A percentile compares a stretch with the other conserved stretches of the same genome.
phyloP scores from a whole-genome alignment of 495 filamentous ascomycete species.

The Penicillium taxi region DNA sequence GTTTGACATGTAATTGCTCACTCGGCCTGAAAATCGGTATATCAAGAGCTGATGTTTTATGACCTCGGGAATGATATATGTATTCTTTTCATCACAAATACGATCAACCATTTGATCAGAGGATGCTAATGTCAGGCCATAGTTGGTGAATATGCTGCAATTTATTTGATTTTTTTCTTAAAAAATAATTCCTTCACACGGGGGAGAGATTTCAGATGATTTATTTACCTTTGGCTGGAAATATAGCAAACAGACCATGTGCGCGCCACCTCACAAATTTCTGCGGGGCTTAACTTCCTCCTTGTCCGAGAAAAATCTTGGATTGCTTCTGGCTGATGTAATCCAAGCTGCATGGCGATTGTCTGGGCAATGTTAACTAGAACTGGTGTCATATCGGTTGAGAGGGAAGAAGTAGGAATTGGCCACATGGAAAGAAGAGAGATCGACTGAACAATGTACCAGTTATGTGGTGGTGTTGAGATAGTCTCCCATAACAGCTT shows the following conservation, averaged over 20 bases:
- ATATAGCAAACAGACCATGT: slow-evolving; percentile 16
- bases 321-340: slow-evolving; percentile 11
- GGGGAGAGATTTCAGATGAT: not conserved
- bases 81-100: slow-evolving; percentile 6
- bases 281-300: slow-evolving; percentile 1
- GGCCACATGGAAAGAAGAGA: slow-evolving; percentile 13
- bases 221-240: slow-evolving; percentile 9
- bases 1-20: slow-evolving; percentile 5
- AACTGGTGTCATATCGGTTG: slow-evolving; percentile 7
- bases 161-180: not conserved
- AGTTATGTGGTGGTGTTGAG: slow-evolving; percentile 10
- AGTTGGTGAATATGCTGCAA: slow-evolving; percentile 3
- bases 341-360: slow-evolving; percentile 9
- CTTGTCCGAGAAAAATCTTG: slow-evolving; percentile 12
- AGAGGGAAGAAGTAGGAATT: slow-evolving; percentile 11
- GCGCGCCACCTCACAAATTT: slow-evolving; percentile 6
- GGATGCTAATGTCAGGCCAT: slow-evolving; percentile 1
- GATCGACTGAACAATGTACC: slow-evolving; percentile 11
- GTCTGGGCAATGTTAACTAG: slow-evolving; percentile 8
- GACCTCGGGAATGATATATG: not conserved
- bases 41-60: slow-evolving; percentile 10
- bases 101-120: slow-evolving; percentile 8
- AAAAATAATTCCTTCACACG: not conserved
- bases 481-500: slow-evolving; percentile 10
- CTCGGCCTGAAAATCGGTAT: slow-evolving; percentile 7